Evolutionary conservation across 2,329 filamentous ascomycete genomes (phyloP), one percentile per base, ranked within the genome.

Genomic region (Penicillium sp.): DNA sequence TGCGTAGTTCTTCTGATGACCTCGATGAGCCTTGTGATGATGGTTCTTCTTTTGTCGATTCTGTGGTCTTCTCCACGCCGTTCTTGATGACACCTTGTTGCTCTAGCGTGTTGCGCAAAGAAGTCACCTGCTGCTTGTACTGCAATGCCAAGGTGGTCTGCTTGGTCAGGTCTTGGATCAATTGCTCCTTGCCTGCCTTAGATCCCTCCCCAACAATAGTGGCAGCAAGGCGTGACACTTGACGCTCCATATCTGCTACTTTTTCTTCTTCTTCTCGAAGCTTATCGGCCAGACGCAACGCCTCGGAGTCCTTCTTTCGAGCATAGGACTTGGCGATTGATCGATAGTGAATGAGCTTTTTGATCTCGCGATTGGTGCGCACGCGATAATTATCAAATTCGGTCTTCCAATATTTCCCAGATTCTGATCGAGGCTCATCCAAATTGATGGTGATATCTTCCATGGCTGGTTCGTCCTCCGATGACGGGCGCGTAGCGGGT

Each of bases 401-500:
- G 11, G 80, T 78, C 71, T 87, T 87, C 85, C 85, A 88, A 68
- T 86, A 87, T 65, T 82, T 82, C 2, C 84, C 85, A 5, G 84
- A 86, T 55, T 84, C 82, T 0, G 84, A 85, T 25, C 80, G 79
- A 2, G 85, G 85, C 45, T 85, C 80, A 30, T 80, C 76, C 14
- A 85, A 68, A 63, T 87, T 85, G 25, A 82, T 73, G 0, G 84
- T 85, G 35, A 67, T 57, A 26, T 81, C 78, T 52, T 85, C 83
- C 54, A 76, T 76, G 7, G 64, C 62, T 22, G 71, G 65, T 2
- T 68, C 68, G 37, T 71, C 68, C 19, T 68, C 53, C 74, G 77
- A 58, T 14, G 57, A 42, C 13, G 56, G n/a, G 16, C 45, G 48
- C 25, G 42, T 45, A 11, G 40, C 58, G 6, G 61, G 6, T 42